These are phyloP conservation scores for Geotrichum aggregatum DNA, from an alignment of 1,139 yeast species.

Conservation along the genomic window DNA sequence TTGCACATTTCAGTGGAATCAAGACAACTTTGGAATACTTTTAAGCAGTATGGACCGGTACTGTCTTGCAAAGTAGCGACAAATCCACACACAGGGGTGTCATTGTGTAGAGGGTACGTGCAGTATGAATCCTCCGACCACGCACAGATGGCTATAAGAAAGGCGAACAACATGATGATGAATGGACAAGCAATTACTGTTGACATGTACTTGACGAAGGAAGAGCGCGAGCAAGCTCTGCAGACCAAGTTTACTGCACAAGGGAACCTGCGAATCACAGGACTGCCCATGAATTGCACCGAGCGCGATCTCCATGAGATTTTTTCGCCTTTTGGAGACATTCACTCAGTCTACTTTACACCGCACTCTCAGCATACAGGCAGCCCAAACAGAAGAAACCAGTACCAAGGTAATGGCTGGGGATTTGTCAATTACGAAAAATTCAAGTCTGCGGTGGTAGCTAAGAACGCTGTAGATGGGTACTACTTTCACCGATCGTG, in stretches of 20 bases:
- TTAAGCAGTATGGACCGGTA: conserved; percentile 78
- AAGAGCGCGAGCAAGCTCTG: conserved; percentile 59
- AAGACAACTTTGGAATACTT: conserved; percentile 83
- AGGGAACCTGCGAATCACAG: conserved; percentile 77
- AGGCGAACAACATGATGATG: conserved; percentile 84
- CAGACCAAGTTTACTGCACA: conserved; percentile 52
- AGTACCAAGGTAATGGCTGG: conserved; percentile 23
- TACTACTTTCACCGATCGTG: conserved; percentile 5
- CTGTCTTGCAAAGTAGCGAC: conserved; percentile 84
- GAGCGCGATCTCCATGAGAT: conserved; percentile 56
- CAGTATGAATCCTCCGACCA: conserved; percentile 77
- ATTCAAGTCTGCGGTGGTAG: conserved; percentile 5
- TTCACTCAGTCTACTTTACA: conserved; percentile 49
- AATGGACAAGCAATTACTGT: conserved; percentile 83
- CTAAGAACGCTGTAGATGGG: conserved; percentile 7
- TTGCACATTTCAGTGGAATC: conserved; percentile 83
- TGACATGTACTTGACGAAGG: conserved; percentile 74
- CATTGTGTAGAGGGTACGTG: conserved; percentile 85
- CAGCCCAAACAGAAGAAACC: conserved; percentile 8
- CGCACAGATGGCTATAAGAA: conserved; percentile 81
- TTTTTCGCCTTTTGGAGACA: conserved; percentile 59
- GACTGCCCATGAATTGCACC: conserved; percentile 58
- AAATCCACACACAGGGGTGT: conserved; percentile 62
- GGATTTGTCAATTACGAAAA: conserved; percentile 24
- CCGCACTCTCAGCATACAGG: neutral